phyloP scores from a whole-genome alignment of 345 rosid species.

The Lenwebbia sp. region DNA sequence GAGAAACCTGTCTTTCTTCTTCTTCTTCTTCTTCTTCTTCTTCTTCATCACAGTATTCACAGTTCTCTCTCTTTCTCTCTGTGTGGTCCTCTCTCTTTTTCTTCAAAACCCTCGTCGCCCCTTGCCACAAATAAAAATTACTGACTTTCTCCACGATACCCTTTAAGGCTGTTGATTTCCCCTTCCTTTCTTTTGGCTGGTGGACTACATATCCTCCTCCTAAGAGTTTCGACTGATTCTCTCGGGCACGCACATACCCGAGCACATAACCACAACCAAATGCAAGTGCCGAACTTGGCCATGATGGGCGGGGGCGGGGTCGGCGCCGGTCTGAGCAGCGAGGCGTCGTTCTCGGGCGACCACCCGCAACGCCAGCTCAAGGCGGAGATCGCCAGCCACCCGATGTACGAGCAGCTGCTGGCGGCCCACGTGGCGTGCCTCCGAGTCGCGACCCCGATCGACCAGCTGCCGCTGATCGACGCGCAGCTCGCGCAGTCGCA shows the following conservation, averaged over 20 bases:
- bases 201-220: background rate
- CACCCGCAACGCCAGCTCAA: constrained; percentile 46
- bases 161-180: background rate
- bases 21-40: background rate
- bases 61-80: background rate
- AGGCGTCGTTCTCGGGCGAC: constrained; percentile 34
- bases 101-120: background rate
- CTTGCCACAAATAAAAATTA: background rate
- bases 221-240: background rate
- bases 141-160: background rate
- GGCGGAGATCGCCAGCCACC: constrained; percentile 82
- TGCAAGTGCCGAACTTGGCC: constrained; percentile 73
- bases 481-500: constrained; percentile 85
- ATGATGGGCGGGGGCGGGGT: constrained; percentile 50
- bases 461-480: constrained; percentile 89
- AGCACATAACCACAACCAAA: constrained; percentile 1
- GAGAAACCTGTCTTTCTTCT: background rate
- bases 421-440: constrained; percentile 88
- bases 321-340: constrained; percentile 28
- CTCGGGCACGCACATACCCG: background rate
- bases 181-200: background rate
- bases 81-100: background rate
- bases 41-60: background rate
- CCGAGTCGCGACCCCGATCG: constrained; percentile 92
- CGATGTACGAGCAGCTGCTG: constrained; percentile 74